These are phyloP conservation scores for Rhizophora mangle DNA, from an alignment of 345 rosid species.

Conservation along the genomic window DNA sequence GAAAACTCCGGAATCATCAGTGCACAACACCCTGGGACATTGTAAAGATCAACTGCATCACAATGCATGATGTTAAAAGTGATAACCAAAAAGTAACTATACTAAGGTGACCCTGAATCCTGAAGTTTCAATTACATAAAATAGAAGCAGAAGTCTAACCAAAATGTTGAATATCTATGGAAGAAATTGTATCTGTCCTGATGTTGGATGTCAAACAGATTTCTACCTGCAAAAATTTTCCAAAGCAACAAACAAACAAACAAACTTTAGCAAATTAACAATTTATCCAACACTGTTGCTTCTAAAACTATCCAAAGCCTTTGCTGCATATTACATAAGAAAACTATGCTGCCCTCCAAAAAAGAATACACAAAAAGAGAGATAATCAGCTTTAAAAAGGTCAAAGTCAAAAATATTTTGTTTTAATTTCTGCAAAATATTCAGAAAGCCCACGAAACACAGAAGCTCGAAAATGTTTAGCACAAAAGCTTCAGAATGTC, in stretches of 20 bases:
- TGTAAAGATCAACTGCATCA: conserved; percentile 62
- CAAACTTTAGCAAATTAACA: not conserved
- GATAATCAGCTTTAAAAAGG: not conserved
- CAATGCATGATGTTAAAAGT: not conserved
- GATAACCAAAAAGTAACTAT: not conserved
- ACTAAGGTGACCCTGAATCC: not conserved
- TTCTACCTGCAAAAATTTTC: conserved; percentile 68
- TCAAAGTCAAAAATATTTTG: not conserved
- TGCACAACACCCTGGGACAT: conserved; percentile 67
- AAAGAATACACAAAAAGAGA: not conserved
- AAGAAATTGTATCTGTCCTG: conserved; percentile 68
- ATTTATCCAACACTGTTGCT: not conserved
- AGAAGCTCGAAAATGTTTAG: not conserved
- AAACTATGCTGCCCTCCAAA: not conserved
- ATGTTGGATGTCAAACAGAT: conserved; percentile 95
- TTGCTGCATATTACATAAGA: not conserved
- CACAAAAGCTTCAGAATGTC: not conserved
- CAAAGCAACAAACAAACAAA: not conserved
- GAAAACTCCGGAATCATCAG: conserved; percentile 88
- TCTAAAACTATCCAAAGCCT: not conserved
- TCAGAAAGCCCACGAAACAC: not conserved
- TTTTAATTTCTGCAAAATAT: not conserved
- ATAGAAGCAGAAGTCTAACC: conserved; percentile 41
- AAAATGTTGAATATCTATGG: conserved; percentile 85
- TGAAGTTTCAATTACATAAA: not conserved